Evolutionary conservation across 768 basidiomycete species (phyloP).

Genomic region (Pleurotus eryngii): DNA sequence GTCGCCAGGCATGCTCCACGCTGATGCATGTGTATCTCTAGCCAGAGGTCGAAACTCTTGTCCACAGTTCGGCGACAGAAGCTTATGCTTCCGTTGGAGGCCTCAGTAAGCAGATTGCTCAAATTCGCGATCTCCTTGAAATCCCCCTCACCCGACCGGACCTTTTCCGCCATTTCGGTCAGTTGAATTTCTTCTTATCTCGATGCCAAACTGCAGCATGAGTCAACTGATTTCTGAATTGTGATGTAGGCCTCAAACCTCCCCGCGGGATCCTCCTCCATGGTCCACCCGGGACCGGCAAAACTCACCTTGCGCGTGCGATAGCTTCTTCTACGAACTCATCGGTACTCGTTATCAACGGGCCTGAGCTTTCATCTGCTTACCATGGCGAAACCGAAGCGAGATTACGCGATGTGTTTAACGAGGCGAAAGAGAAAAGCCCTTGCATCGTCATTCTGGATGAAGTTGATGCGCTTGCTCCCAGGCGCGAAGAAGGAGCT

Average conservation of each 20-base stretch:
- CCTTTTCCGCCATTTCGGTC: slow-evolving; percentile 74
- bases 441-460: slow-evolving; percentile 95
- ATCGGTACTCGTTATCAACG: slow-evolving; percentile 90
- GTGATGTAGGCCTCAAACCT: slow-evolving; percentile 71
- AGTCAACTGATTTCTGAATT: not conserved
- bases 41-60: slow-evolving; percentile 46
- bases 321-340: slow-evolving; percentile 87
- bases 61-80: slow-evolving; percentile 38
- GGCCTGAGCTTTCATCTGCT: slow-evolving; percentile 91
- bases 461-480: slow-evolving; percentile 94
- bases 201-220: slow-evolving; percentile 1
- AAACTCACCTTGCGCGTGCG: slow-evolving; percentile 93
- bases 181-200: slow-evolving; percentile 15
- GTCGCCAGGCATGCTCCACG: not conserved
- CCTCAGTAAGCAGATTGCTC: slow-evolving; percentile 78
- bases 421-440: slow-evolving; percentile 72
- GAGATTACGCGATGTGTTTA: slow-evolving; percentile 84
- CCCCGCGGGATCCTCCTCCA: slow-evolving; percentile 94
- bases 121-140: slow-evolving; percentile 83
- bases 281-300: slow-evolving; percentile 96
- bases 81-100: slow-evolving; percentile 89
- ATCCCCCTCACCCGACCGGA: slow-evolving; percentile 83
- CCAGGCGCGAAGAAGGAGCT: slow-evolving; percentile 82
- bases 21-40: slow-evolving; percentile 19
- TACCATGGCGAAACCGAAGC: slow-evolving; percentile 98